These are phyloP conservation scores for Pythium diclinum DNA, from an alignment of 352 stramenopile species.

Conservation along the genomic window DNA sequence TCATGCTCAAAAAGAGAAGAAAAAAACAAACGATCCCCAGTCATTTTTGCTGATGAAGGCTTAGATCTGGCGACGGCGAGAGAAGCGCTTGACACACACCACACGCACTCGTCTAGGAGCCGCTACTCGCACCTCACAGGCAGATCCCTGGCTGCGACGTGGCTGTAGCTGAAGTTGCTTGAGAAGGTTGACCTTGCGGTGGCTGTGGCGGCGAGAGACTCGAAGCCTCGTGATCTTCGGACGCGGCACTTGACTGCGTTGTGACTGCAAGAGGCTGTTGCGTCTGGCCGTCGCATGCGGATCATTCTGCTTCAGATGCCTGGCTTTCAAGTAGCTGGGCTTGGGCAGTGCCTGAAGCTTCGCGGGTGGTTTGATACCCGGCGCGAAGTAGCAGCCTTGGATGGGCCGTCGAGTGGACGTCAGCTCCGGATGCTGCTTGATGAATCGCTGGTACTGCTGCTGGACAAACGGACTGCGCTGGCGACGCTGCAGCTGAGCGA, in stretches of 20 bases:
- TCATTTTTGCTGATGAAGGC: not conserved
- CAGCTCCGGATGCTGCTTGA: slow-evolving; percentile 25
- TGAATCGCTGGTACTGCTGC: slow-evolving; percentile 25
- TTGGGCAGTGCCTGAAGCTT: not conserved
- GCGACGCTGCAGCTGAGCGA: slow-evolving; percentile 11
- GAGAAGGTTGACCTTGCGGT: not conserved
- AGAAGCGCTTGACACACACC: not conserved
- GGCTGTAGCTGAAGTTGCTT: not conserved
- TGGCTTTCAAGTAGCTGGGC: slow-evolving; percentile 27
- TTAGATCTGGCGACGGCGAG: slow-evolving; percentile 7
- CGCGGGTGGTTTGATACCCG: not conserved
- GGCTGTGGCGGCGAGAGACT: not conserved
- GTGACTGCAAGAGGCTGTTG: slow-evolving; percentile 24
- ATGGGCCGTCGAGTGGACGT: not conserved
- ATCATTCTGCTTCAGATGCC: slow-evolving; percentile 21
- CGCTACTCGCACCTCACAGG: not conserved
- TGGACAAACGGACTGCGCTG: slow-evolving; percentile 30
- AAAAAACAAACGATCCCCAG: not conserved
- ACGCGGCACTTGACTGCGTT: not conserved
- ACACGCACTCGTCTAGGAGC: not conserved
- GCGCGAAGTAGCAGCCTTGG: not conserved
- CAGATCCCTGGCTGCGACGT: no score
- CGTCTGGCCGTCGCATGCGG: slow-evolving; percentile 20
- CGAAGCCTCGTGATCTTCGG: not conserved
- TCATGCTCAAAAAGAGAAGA: not conserved